Base-by-base conservation (phyloP, 257 asterid genomes). In the Ilex aquifolium region DNA sequence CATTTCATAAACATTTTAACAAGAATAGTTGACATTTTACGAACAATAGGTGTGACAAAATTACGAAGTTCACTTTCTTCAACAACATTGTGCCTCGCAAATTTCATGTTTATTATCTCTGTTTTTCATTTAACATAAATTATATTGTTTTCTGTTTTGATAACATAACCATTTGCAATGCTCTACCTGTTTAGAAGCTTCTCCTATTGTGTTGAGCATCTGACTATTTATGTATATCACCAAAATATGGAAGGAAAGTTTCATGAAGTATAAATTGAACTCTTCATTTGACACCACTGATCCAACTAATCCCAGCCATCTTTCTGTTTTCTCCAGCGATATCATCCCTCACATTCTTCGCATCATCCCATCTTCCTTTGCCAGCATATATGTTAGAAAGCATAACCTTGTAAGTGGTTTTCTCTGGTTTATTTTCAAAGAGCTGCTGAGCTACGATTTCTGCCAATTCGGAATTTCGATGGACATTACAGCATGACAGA, bases 321-420 rank as follows among this genome's bases (percentile, higher is more conserved):
- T 91, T 91, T 61, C 77, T 74, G 42, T 51, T 65, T 42, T 50
- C 62, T 7, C 72, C 72, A 57, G 68, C 78, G 11, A 9, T n/a
- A 53, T 74, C 77, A 7, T 30, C 83, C 78, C 98, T 84, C 76
- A 88, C 44, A 36, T 57, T 81, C 80, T 75, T 75, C 70, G 79
- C 95, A 57, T 70, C 77, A 49, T 86, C 76, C 98, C 96, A 91
- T 67, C 86, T 86, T 69, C 80, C 91, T 56, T 76, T 78, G 14
- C 82, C 70, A 32, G 98, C 96, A n/a, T 73, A 81, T 13, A 81
- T 36, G 64, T 91, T 91, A 14, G 92, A 83, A 9, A 91, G 62
- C 95, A 88, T 84, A 65, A 88, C 88, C 36, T 62, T 67, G 39
- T 88, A 86, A 48, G 88, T 67, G 44, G 65, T 55, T 49, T 68